These are phyloP conservation scores for Avicennia marina DNA, from an alignment of 257 asterid genomes.

Conservation along the genomic window DNA sequence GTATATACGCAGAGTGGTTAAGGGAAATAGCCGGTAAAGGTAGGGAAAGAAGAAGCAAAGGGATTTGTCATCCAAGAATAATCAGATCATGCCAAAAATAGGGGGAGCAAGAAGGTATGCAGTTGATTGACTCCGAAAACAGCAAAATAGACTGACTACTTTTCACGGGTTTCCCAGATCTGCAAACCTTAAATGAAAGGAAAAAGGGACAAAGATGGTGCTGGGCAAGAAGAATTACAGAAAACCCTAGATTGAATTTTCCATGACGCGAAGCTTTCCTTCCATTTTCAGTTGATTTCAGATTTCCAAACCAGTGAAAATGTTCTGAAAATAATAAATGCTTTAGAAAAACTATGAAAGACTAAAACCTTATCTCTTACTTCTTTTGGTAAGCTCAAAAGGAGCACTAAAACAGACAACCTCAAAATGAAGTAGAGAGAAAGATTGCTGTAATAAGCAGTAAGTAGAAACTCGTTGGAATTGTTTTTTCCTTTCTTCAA, in stretches of 20 bases:
- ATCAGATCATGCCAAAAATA: constrained; percentile 18
- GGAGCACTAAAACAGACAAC: constrained; percentile 14
- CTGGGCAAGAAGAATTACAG: neutral
- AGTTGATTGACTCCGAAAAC: constrained; percentile 20
- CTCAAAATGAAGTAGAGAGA: neutral
- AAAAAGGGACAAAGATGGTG: neutral
- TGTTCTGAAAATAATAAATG: neutral
- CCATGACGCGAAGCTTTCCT: neutral
- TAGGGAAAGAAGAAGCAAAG: neutral
- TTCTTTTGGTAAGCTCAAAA: constrained; percentile 20
- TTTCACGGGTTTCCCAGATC: constrained; percentile 34
- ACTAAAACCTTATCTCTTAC: constrained; percentile 18
- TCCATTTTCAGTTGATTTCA: constrained; percentile 9
- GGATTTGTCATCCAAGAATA: no score
- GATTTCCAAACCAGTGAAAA: neutral
- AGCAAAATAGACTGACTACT: constrained; percentile 8
- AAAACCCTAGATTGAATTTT: constrained; percentile 16
- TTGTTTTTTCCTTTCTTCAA: neutral
- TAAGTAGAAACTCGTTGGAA: neutral
- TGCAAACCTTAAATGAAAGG: constrained; percentile 15
- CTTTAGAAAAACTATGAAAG: neutral
- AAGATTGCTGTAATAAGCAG: constrained; percentile 6
- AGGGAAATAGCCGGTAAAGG: neutral
- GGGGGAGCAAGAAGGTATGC: neutral
- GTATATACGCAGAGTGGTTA: neutral